Conservation (phyloP, 306 rosid genomes). For the Gastrolobium bilobum region DNA sequence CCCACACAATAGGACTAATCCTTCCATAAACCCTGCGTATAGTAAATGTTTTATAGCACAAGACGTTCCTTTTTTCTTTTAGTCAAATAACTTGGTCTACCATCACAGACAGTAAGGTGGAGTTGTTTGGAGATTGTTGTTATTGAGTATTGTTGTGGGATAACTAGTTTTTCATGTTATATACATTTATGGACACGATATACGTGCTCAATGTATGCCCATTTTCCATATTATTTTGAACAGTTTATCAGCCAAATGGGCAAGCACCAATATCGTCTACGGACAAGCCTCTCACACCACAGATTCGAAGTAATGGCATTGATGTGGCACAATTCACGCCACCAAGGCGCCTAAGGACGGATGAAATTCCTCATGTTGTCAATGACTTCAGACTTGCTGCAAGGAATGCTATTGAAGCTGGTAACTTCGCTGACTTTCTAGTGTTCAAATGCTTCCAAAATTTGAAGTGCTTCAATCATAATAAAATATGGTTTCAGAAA, state of each 20-base stretch:
- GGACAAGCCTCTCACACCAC: conserved; percentile 61
- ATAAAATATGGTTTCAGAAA: not conserved
- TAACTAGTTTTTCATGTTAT: too few relatives aligned
- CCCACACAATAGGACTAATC: too few relatives aligned
- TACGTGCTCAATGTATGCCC: too few relatives aligned
- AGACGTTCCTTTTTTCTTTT: too few relatives aligned
- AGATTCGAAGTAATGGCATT: conserved; percentile 39
- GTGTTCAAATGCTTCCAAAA: not conserved
- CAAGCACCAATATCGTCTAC: conserved; percentile 72
- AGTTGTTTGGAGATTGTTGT: too few relatives aligned
- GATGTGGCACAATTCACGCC: conserved; percentile 54
- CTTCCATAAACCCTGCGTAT: too few relatives aligned
- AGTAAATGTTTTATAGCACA: too few relatives aligned
- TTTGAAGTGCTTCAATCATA: not conserved
- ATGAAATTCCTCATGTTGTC: conserved; percentile 64
- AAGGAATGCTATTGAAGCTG: conserved; percentile 69
- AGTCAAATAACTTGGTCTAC: too few relatives aligned
- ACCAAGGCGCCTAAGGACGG: conserved; percentile 62
- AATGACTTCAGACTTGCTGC: conserved; percentile 63
- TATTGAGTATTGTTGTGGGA: too few relatives aligned
- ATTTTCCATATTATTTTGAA: conserved; percentile 11
- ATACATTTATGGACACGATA: too few relatives aligned
- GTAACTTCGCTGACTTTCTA: conserved; percentile 36
- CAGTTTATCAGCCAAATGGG: conserved; percentile 61
- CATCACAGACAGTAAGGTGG: too few relatives aligned